phyloP scores from a whole-genome alignment of 1,284 basidiomycete species.

The Ustilago esculenta region DNA sequence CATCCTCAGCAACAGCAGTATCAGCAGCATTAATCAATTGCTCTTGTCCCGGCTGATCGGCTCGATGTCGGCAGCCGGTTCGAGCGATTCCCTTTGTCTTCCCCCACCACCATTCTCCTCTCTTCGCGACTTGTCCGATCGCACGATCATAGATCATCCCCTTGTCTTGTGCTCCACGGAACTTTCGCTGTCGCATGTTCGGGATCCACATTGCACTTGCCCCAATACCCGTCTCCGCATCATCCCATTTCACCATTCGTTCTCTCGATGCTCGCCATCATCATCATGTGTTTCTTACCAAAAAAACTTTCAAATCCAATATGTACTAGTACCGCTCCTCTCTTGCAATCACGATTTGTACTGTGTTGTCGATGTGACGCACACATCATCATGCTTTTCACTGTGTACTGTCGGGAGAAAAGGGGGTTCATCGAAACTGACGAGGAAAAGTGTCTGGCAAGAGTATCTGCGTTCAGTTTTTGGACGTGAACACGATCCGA shows the following conservation, averaged over 20 bases:
- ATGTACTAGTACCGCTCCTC: conserved; percentile 39
- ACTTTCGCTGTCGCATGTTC: conserved; percentile 11
- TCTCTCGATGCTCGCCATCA: conserved; percentile 6
- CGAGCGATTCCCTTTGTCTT: not conserved
- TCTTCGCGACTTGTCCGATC: not conserved
- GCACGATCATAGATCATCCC: conserved; percentile 1
- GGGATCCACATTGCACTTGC: not conserved
- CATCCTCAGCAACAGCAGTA: conserved; percentile 38
- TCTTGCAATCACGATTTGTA: conserved; percentile 21
- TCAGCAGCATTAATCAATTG: conserved; percentile 28
- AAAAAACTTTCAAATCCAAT: conserved; percentile 19
- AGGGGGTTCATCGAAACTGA: too few relatives aligned
- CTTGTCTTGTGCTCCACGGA: conserved; percentile 5
- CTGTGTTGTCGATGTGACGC: conserved; percentile 11
- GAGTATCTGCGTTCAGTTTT: too few relatives aligned
- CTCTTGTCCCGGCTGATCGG: not conserved
- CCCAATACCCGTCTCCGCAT: not conserved
- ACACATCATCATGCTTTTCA: too few relatives aligned
- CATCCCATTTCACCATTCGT: not conserved
- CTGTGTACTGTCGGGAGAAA: too few relatives aligned
- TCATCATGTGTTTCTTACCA: conserved; percentile 30
- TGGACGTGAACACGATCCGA: too few relatives aligned
- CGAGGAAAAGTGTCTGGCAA: too few relatives aligned
- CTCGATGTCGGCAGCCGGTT: conserved; percentile 18
- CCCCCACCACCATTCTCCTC: not conserved